Evolutionary conservation across 805 yeast genomes (phyloP), one percentile per base, ranked within the genome.

Genomic region (Starmerella floricola): DNA sequence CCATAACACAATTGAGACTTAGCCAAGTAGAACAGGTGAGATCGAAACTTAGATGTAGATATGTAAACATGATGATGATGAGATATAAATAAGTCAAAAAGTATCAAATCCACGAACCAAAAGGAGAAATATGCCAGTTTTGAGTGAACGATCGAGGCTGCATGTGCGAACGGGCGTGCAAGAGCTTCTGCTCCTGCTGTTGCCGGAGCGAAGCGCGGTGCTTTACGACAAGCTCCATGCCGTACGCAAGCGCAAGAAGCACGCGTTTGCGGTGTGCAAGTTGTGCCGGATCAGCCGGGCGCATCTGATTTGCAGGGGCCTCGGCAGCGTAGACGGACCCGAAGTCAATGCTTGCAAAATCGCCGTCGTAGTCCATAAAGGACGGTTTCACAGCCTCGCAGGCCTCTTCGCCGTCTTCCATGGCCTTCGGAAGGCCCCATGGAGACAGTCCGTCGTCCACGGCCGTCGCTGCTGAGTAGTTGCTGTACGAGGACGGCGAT

Each of bases 401-500:
- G n/a, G 38, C 52, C 13, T 34, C 51, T 8, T 26, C 41, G 5
- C 18, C 18, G 10, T 37, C 43, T 11, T 34, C 46, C n/a, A 52
- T 31, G 19, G 42, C 45, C 42, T 47, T 53, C 26, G 60, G 60
- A 5, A 56, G 47, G 1, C 60, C 60, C 60, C 60, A 56, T 13
- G 46, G 49, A 11, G 54, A 48, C 6, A 56, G 44, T 4, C 58
- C 59, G 23, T 55, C 58, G 30, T 56, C 59, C 3, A 50, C 50
- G 3, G 31, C 37, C 13, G 44, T 44, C n/a, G 16, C 34, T 2
- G 32, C 24, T 1, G 47, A 31, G n/a, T 39, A 23, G 2, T 29
- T 11, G 20, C 38, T 42, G 3, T 8, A 5, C 27, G 36, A 33
- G 5, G 27, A 4, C 10, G 24, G n/a, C 26, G 26, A 6, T 10